These are phyloP conservation scores for Xylariomycetidae sp. DNA, from an alignment of 2,329 filamentous ascomycete species.

Conservation along the genomic window DNA sequence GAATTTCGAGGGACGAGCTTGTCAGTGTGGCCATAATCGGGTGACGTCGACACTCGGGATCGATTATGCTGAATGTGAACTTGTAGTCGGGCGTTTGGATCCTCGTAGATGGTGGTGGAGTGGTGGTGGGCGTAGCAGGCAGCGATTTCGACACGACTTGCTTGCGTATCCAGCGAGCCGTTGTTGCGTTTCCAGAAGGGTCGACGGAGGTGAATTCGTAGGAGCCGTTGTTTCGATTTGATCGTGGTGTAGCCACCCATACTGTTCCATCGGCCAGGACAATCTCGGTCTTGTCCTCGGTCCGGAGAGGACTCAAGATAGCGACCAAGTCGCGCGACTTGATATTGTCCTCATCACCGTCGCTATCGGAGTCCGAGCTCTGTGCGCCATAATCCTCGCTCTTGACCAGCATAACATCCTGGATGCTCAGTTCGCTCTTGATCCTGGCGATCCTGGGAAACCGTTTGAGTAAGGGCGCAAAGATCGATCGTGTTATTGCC, in stretches of 20 bases:
- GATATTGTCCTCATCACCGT: constrained; percentile 36
- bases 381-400: constrained; percentile 58
- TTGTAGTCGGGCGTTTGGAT: constrained; percentile 38
- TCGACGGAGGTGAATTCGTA: constrained; percentile 62
- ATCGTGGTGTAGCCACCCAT: constrained; percentile 48
- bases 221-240: constrained; percentile 36
- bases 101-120: constrained; percentile 13
- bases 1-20: constrained; percentile 58
- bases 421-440: constrained; percentile 57
- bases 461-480: constrained; percentile 52
- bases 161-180: constrained; percentile 63
- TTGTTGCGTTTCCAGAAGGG: constrained; percentile 50
- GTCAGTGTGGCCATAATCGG: constrained; percentile 68
- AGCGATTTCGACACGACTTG: constrained; percentile 24
- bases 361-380: constrained; percentile 28
- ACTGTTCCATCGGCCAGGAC: constrained; percentile 57
- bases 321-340: constrained; percentile 52
- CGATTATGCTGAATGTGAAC: constrained; percentile 74
- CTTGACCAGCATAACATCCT: constrained; percentile 65
- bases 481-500: constrained; percentile 49
- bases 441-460: constrained; percentile 60
- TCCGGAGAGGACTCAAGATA: constrained; percentile 57
- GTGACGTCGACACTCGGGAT: constrained; percentile 61
- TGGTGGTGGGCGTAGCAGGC: constrained; percentile 17
- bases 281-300: constrained; percentile 56